Evolutionary conservation across 1,139 yeast genomes (phyloP).

Genomic region (Wickerhamomyces sp.): DNA sequence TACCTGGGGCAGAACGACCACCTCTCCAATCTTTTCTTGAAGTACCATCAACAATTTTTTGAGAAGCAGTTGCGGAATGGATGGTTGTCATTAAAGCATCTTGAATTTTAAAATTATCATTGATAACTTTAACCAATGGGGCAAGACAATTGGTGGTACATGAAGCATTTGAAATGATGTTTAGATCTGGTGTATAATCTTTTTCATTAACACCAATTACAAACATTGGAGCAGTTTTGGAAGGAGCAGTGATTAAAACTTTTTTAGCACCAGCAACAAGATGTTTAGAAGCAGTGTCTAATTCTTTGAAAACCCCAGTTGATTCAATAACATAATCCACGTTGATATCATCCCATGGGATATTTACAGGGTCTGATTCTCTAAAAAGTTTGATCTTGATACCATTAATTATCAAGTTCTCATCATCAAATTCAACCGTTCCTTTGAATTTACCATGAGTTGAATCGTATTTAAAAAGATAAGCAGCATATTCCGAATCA

Average conservation of each 20-base stretch:
- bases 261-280: conserved; percentile 86
- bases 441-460: conserved; percentile 78
- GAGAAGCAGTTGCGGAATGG: conserved; percentile 86
- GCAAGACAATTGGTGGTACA: conserved; percentile 91
- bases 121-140: conserved; percentile 79
- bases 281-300: conserved; percentile 78
- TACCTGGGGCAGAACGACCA: conserved; percentile 90
- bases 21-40: conserved; percentile 96
- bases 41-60: conserved; percentile 90
- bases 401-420: conserved; percentile 61
- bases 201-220: conserved; percentile 82
- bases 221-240: conserved; percentile 85
- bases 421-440: conserved; percentile 60
- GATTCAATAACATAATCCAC: conserved; percentile 81
- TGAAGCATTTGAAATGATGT: conserved; percentile 78
- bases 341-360: conserved; percentile 79
- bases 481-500: conserved; percentile 77
- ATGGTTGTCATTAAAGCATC: conserved; percentile 90
- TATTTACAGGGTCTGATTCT: conserved; percentile 75
- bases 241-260: conserved; percentile 84
- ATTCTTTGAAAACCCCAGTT: conserved; percentile 81
- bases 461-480: conserved; percentile 87
- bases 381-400: conserved; percentile 63
- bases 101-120: conserved; percentile 76
- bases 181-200: conserved; percentile 64